These are phyloP conservation scores for Xylariomycetidae sp. DNA, from an alignment of 2,329 filamentous ascomycete genomes.

Conservation along the genomic window DNA sequence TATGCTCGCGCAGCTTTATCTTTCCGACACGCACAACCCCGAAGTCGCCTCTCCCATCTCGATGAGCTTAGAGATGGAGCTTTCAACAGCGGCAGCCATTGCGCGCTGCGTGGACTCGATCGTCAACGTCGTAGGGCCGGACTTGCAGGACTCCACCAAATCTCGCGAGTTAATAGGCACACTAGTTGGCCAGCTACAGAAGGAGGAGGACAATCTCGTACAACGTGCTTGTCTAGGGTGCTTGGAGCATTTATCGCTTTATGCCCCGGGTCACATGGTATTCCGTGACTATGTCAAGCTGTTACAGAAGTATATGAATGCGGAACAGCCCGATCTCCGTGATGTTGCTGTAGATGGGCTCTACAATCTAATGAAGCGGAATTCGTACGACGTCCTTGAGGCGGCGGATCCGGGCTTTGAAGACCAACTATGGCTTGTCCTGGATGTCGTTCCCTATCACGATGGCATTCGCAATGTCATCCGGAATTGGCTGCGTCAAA, in stretches of 20 bases:
- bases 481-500: constrained; percentile 89
- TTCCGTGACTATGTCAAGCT: constrained; percentile 79
- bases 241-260: constrained; percentile 85
- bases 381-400: constrained; percentile 75
- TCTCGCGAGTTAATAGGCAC: constrained; percentile 89
- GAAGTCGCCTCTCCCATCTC: constrained; percentile 75
- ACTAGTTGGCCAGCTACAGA: constrained; percentile 75
- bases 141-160: constrained; percentile 87
- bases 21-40: constrained; percentile 83
- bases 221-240: constrained; percentile 76
- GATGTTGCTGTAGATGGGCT: constrained; percentile 83
- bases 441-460: constrained; percentile 73
- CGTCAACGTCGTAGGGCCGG: constrained; percentile 92
- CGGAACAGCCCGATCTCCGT: constrained; percentile 62
- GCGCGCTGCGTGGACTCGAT: constrained; percentile 89
- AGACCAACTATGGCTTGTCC: constrained; percentile 84
- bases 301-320: constrained; percentile 73
- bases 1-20: constrained; percentile 90
- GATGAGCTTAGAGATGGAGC: constrained; percentile 85
- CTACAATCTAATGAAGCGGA: constrained; percentile 91
- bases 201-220: constrained; percentile 66
- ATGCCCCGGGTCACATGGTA: constrained; percentile 82
- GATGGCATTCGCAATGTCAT: constrained; percentile 82
- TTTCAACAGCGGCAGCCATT: constrained; percentile 77
- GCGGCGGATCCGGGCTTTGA: constrained; percentile 76